Evolutionary conservation across 257 asterid species (phyloP), one percentile per base, ranked within the genome.

Genomic region (Scutellaria baicalensis): DNA sequence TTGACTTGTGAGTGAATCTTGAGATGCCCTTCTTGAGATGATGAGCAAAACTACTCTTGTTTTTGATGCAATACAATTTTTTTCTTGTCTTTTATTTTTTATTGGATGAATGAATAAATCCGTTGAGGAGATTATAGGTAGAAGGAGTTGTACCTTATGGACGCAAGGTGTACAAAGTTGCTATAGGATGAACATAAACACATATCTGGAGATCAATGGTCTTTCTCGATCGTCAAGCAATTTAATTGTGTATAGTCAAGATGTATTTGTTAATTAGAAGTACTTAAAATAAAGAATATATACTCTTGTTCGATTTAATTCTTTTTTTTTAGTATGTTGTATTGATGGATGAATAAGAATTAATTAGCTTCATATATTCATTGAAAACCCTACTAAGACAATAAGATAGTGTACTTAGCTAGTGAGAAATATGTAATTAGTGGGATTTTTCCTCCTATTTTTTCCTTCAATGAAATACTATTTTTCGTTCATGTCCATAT

Each of bases 231-330:
- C 27, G 56, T 40, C 66, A 75, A 69, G 23, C 73, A 71, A 27
- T 27, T 27, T 27, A 75, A 77, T 58, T 78, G 83, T 85, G 80
- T 80, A 82, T 80, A 80, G 51, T 56, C 39, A 58, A 55, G 39
- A 9, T 68, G 57, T 33, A 18, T 14, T 20, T 63, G 3, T 21
- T 47, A 38, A 20, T 69, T 75, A 65, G 52, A 59, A 12, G 51
- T n/a, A n/a, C n/a, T 31, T 7, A 51, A 4, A 54, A 81, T 59
- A 69, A 75, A 61, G 42, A 60, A 55, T 36, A 33, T 51, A 42
- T 49, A 58, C 8, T 40, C n/a, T 39, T 65, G 66, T 45, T 38
- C 70, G 9, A 57, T 58, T 70, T 59, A 56, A 48, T 47, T 52
- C 55, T 20, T 66, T 64, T 58, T 72, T 63, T 27, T 62, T 48